These are phyloP conservation scores for Cubamyces lactineus DNA, from an alignment of 768 basidiomycete species.

Conservation along the genomic window DNA sequence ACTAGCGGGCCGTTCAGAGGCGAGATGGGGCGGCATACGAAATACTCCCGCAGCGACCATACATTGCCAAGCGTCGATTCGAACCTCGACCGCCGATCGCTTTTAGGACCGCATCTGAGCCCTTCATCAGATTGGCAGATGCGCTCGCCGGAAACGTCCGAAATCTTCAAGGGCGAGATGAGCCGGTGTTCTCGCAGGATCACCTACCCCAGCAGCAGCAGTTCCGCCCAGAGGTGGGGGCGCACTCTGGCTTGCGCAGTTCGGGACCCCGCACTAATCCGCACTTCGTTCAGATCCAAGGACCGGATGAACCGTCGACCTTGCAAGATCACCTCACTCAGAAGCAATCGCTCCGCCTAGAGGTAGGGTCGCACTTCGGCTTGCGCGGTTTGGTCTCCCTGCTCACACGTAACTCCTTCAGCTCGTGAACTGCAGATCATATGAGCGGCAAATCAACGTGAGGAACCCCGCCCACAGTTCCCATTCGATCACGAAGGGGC, in stretches of 20 bases:
- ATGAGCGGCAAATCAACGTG: constrained; percentile 22
- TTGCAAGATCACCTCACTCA: too few relatives aligned
- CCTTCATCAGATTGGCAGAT: constrained; percentile 13
- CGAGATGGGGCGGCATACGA: not conserved
- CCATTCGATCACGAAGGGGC: constrained; percentile 13
- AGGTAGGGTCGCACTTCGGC: too few relatives aligned
- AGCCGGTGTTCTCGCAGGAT: constrained; percentile 11
- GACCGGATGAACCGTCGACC: not conserved
- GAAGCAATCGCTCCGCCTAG: too few relatives aligned
- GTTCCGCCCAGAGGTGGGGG: constrained; percentile 12
- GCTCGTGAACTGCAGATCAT: constrained; percentile 7
- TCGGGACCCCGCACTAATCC: not conserved
- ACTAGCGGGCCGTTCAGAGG: not conserved
- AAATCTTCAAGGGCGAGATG: constrained; percentile 3
- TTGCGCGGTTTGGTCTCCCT: too few relatives aligned
- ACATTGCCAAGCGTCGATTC: constrained; percentile 14
- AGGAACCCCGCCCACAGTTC: constrained; percentile 7
- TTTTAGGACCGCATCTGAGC: constrained; percentile 8
- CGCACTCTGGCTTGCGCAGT: not conserved
- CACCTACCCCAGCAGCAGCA: constrained; percentile 21
- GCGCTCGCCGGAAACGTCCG: constrained; percentile 1
- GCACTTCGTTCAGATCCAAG: not conserved
- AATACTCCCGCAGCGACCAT: constrained; percentile 5
- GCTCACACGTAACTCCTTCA: not conserved
- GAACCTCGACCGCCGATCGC: not conserved